Evolutionary conservation across 208 protist genomes (phyloP).

Genomic region (Leishmania arabica): DNA sequence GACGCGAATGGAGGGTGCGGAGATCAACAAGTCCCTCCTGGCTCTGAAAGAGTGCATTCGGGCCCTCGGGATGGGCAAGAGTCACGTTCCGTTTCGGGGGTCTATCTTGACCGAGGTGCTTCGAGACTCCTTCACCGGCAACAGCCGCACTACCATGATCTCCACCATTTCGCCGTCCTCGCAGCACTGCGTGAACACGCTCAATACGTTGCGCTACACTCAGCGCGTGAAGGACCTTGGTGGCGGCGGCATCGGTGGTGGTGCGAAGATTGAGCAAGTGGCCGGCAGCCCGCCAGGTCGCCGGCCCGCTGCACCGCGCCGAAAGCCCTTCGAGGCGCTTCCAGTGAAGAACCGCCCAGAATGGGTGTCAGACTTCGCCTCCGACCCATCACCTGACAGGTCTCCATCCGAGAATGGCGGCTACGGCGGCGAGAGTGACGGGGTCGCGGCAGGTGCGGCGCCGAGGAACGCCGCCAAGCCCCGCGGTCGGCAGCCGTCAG

Average conservation of each 20-base stretch:
- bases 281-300: conserved; percentile 22
- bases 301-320: conserved; percentile 15
- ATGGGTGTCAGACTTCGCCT: conserved; percentile 78
- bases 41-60: conserved; percentile 99
- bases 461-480: conserved; percentile 15
- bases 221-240: conserved; percentile 96
- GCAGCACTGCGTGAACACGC: conserved; percentile 94
- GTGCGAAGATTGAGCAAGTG: conserved; percentile 54
- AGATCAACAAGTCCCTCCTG: conserved; percentile 99
- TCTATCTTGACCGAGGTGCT: conserved; percentile 98
- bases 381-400: conserved; percentile 31
- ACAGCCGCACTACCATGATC: conserved; percentile 97
- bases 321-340: conserved; percentile 50
- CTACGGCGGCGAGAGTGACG: conserved; percentile 11
- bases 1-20: conserved; percentile 97
- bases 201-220: conserved; percentile 99
- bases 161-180: conserved; percentile 94
- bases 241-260: conserved; percentile 41
- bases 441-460: background rate
- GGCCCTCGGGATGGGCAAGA: conserved; percentile 94
- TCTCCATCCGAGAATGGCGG: conserved; percentile 19
- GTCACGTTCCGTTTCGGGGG: conserved; percentile 97
- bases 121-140: conserved; percentile 97
- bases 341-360: conserved; percentile 63
- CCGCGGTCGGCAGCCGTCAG: conserved; percentile 16